Evolutionary conservation across 23 red algal genomes (phyloP), one percentile per base, ranked within the genome.

Genomic region (Gracilaria domingensis): DNA sequence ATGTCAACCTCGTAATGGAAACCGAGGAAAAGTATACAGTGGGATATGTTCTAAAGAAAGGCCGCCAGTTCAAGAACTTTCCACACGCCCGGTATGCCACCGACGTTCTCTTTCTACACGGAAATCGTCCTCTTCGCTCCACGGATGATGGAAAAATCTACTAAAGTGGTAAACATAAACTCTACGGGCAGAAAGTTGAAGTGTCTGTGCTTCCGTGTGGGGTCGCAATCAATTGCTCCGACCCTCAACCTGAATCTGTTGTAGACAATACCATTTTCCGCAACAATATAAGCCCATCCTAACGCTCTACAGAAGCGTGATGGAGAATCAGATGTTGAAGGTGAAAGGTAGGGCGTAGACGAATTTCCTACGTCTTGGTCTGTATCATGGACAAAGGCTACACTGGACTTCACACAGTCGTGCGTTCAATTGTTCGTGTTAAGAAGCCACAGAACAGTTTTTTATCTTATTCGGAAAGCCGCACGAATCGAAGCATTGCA

Each of bases 81-180:
- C 14, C 13, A 4, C 13, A 70, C 8, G 23, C 65, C 35, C 65
- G 23, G 12, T 70, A 70, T 38, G 65, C 65, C 4, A 35, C 65
- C 2, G 25, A 70, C 18, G 30, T 70, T 38, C 2, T 17, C 16
- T 70, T 70, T 70, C 23, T 24, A 34, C 23, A 38, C 12, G 28
- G 17, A 14, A 36, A 36, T 34, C 23, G 23, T 14, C 30, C 28
- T 9, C 13, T 16, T 17, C 3, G 23, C 13, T 4, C 14, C 2
- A 28, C 35, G 8, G 24, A 38, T 4, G 28, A 70, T 24, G 65
- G 24, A 25, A 70, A 70, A 70, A 2, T 7, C 4, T 70, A 70
- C 35, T 70, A 36, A 5, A 70, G 25, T 17, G 65, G 65, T 17
- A 70, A 70, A 33, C 65, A 70, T 26, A 70, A 70, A 38, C 65